These are phyloP conservation scores for Orbilia oligospora DNA, from an alignment of 2,329 filamentous ascomycete genomes.

Conservation along the genomic window DNA sequence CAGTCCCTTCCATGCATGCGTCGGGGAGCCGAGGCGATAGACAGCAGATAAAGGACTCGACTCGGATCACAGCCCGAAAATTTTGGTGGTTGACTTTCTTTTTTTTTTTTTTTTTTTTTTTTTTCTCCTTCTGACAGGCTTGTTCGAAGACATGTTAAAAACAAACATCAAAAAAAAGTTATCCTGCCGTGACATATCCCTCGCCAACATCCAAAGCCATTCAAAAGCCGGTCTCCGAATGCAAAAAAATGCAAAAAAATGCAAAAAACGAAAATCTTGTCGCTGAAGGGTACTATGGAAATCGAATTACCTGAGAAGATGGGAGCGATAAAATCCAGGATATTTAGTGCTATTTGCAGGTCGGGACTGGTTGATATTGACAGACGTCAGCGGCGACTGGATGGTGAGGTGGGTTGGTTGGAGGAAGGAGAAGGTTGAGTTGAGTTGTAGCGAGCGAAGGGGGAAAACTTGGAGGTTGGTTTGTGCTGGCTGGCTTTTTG, in stretches of 20 bases:
- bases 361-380: constrained; percentile 28
- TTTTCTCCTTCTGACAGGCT: constrained; percentile 12
- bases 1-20: constrained; percentile 8
- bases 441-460: constrained; percentile 30
- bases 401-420: constrained; percentile 48
- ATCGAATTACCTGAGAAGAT: constrained; percentile 38
- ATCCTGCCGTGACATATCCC: constrained; percentile 39
- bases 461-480: constrained; percentile 60
- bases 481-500: constrained; percentile 35
- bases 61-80: constrained; percentile 48
- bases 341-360: constrained; percentile 19
- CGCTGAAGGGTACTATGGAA: constrained; percentile 12
- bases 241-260: constrained; percentile 30
- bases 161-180: constrained; percentile 53
- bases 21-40: constrained; percentile 26
- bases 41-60: constrained; percentile 26
- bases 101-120: constrained; percentile 16
- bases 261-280: constrained; percentile 13
- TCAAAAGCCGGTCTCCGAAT: constrained; percentile 1
- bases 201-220: constrained; percentile 36
- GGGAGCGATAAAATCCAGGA: constrained; percentile 11
- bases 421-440: constrained; percentile 55
- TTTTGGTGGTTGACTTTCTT: constrained; percentile 48
- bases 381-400: constrained; percentile 44
- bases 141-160: constrained; percentile 44